A percentile compares a stretch with the other conserved stretches of the same genome.
Conservation (phyloP, 1,284 basidiomycete genomes). For the Cryptococcus sp. region DNA sequence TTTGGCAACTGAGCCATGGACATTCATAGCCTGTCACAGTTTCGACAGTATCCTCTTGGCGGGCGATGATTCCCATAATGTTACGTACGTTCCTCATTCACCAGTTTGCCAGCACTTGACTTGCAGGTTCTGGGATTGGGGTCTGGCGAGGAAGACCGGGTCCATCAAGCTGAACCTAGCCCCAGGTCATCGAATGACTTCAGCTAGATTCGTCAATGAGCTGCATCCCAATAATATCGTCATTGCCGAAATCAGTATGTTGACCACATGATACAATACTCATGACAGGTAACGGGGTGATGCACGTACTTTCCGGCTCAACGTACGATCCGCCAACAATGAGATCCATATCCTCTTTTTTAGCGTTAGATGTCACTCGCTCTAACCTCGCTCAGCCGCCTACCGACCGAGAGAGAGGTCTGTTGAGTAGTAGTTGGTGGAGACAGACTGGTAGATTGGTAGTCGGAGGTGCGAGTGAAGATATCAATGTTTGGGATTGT, state of each 20-base stretch:
- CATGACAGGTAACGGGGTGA: constrained; percentile 25
- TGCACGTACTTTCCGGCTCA: constrained; percentile 27
- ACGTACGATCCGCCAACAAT: constrained; percentile 16
- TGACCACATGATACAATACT: neutral
- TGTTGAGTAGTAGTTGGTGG: constrained; percentile 30
- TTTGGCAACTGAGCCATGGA: constrained; percentile 27
- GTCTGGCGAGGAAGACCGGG: constrained; percentile 21
- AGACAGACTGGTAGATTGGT: constrained; percentile 25
- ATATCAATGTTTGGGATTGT: constrained; percentile 37
- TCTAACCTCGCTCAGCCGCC: neutral
- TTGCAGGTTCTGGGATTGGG: constrained; percentile 33
- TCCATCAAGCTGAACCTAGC: constrained; percentile 18
- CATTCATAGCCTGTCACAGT: constrained; percentile 25
- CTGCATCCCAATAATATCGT: constrained; percentile 29
- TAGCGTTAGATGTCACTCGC: constrained; percentile 18
- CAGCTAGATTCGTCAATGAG: constrained; percentile 34
- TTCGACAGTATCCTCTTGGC: constrained; percentile 28
- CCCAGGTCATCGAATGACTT: constrained; percentile 12
- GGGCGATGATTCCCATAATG: constrained; percentile 20
- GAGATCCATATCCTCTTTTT: constrained; percentile 27
- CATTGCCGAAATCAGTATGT: constrained; percentile 32
- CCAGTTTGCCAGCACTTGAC: too few species aligned
- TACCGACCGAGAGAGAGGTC: neutral
- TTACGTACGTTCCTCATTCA: constrained; percentile 14
- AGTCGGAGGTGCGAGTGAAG: constrained; percentile 21